A percentile compares a stretch with the other conserved stretches of the same genome.
These are phyloP conservation scores for Xylaria sp. DNA, from an alignment of 495 filamentous ascomycete genomes.

Conservation along the genomic window DNA sequence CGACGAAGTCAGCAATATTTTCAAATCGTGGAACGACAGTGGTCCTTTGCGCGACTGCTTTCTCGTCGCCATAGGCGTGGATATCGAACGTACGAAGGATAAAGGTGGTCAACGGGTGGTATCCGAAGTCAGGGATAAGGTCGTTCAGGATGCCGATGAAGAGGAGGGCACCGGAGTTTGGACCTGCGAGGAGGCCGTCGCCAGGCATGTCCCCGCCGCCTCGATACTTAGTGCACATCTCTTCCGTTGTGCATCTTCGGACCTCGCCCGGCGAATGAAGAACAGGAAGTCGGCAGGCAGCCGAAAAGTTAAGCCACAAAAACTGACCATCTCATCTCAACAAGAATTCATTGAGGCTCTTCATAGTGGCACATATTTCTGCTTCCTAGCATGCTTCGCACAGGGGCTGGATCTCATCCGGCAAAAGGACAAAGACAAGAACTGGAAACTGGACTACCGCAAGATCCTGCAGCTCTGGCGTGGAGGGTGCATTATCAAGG, in stretches of 20 bases:
- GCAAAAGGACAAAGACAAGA: slow-evolving; percentile 63
- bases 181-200: slow-evolving; percentile 66
- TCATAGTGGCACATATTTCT: slow-evolving; percentile 65
- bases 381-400: slow-evolving; percentile 68
- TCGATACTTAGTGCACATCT: slow-evolving; percentile 70
- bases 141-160: slow-evolving; percentile 73
- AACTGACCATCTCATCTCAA: neutral
- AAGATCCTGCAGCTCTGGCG: slow-evolving; percentile 74
- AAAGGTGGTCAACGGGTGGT: slow-evolving; percentile 62
- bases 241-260: slow-evolving; percentile 69
- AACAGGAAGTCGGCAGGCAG: slow-evolving; percentile 12
- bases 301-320: neutral
- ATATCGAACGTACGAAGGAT: slow-evolving; percentile 64
- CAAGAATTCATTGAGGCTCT: slow-evolving; percentile 67
- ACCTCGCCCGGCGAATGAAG: slow-evolving; percentile 61
- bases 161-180: slow-evolving; percentile 75
- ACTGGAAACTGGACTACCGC: slow-evolving; percentile 67
- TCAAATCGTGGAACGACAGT: slow-evolving; percentile 64
- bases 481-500: slow-evolving; percentile 75
- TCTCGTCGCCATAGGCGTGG: slow-evolving; percentile 67
- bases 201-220: slow-evolving; percentile 68
- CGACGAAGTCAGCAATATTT: slow-evolving; percentile 67
- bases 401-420: slow-evolving; percentile 74
- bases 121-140: slow-evolving; percentile 73
- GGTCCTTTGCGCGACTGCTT: slow-evolving; percentile 68